Evolutionary conservation across 257 asterid species (phyloP).

Genomic region (Solanum virginianum): DNA sequence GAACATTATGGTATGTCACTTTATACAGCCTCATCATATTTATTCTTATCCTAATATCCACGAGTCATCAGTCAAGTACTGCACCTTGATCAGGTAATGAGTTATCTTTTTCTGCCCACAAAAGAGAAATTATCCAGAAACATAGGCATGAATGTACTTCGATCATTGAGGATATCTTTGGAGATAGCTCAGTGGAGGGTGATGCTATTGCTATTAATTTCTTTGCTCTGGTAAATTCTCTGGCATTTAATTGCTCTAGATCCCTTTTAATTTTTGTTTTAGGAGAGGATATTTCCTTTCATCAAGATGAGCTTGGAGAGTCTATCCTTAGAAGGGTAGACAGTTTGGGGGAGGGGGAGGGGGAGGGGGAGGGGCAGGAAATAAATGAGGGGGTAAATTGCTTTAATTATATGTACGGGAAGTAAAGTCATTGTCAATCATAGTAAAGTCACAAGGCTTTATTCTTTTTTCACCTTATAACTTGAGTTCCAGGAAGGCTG

Average conservation of each 20-base stretch:
- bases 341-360: not conserved
- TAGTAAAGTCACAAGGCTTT: not conserved
- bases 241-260: not conserved
- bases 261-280: not conserved
- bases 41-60: not conserved
- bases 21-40: conserved; percentile 1
- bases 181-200: conserved; percentile 45
- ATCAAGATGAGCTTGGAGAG: not conserved
- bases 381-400: not conserved
- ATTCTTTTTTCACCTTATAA: not conserved
- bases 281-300: not conserved
- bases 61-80: not conserved
- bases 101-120: conserved; percentile 36
- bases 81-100: conserved; percentile 27
- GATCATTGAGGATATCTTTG: conserved; percentile 50
- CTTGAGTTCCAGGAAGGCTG: conserved; percentile 81
- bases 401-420: not conserved
- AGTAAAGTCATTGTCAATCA: not conserved
- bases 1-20: conserved; percentile 26
- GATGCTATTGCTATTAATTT: conserved; percentile 74
- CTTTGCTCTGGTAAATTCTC: conserved; percentile 72
- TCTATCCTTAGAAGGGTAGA: not conserved
- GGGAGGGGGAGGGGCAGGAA: not conserved
- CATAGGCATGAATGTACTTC: conserved; percentile 69
- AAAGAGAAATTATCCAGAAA: conserved; percentile 52